Percentiles rank a stretch among this genome's conserved stretches.
These are phyloP conservation scores for Hondaea fermentalgiana DNA, from an alignment of 108 stramenopile species.

Conservation along the genomic window DNA sequence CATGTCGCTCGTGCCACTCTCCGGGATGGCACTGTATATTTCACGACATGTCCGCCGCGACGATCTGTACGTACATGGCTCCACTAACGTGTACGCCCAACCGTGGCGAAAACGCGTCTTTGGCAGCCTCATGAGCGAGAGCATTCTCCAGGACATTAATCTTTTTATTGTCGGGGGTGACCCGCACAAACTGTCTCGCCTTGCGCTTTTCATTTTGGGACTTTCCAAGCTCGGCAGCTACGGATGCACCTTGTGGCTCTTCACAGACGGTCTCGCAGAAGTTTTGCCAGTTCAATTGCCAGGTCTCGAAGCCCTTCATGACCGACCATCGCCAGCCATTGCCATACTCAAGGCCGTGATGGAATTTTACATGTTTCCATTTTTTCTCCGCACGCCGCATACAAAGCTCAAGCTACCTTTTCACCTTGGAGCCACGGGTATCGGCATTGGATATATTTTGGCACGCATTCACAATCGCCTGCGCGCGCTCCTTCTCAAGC, in stretches of 20 bases:
- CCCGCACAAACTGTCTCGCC: not conserved
- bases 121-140: not conserved
- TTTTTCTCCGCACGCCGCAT: not conserved
- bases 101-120: not conserved
- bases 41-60: not conserved
- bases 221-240: constrained; percentile 7
- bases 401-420: not conserved
- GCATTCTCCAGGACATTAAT: not conserved
- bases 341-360: not conserved
- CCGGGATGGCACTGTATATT: not conserved
- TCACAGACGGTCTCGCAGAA: not conserved
- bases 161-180: not conserved
- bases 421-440: not conserved
- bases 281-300: not conserved
- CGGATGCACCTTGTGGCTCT: constrained; percentile 7
- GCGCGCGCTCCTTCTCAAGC: not conserved
- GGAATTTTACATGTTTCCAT: not conserved
- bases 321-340: not conserved
- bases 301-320: not conserved
- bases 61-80: not conserved
- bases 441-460: not conserved
- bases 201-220: not conserved
- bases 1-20: not conserved
- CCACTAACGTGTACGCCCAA: not conserved
- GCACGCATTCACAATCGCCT: not conserved